Evolutionary conservation across 306 rosid species (phyloP).

Genomic region (Canavalia ensiformis): DNA sequence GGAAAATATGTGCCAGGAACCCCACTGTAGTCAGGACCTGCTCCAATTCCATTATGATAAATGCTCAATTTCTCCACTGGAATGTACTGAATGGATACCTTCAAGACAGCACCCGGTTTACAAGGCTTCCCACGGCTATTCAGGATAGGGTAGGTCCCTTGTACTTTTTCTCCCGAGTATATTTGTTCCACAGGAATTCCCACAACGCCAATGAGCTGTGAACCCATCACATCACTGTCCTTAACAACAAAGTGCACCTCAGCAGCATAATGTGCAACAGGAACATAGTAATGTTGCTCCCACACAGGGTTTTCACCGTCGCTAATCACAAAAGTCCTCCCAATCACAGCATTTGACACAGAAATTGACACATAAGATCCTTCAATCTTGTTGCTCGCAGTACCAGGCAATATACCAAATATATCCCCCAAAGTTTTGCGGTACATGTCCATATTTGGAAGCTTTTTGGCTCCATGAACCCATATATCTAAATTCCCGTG

Average conservation of each 20-base stretch:
- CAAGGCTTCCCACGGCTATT: constrained; percentile 84
- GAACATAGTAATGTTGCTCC: constrained; percentile 84
- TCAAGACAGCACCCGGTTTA: constrained; percentile 80
- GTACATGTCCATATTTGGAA: constrained; percentile 98
- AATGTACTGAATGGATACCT: constrained; percentile 78
- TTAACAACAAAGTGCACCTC: constrained; percentile 90
- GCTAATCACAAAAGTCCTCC: constrained; percentile 94
- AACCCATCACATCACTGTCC: constrained; percentile 96
- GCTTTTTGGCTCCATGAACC: constrained; percentile 73
- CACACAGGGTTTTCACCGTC: constrained; percentile 89
- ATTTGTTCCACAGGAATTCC: constrained; percentile 85
- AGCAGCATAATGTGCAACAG: constrained; percentile 88
- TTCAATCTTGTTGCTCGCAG: constrained; percentile 64
- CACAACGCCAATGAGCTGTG: constrained; percentile 83
- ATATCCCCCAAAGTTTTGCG: constrained; percentile 88
- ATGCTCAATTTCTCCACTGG: constrained; percentile 75
- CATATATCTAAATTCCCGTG: constrained; percentile 95
- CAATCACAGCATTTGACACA: constrained; percentile 81
- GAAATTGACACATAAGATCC: constrained; percentile 87
- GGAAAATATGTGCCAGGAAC: constrained; percentile 98
- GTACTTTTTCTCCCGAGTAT: constrained; percentile 66
- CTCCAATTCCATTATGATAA: constrained; percentile 87
- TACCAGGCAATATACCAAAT: constrained; percentile 69
- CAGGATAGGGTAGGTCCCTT: constrained; percentile 82
- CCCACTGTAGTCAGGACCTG: constrained; percentile 86